phyloP scores from a whole-genome alignment of 2,329 filamentous ascomycete species.

The Colletotrichum nymphaeae region DNA sequence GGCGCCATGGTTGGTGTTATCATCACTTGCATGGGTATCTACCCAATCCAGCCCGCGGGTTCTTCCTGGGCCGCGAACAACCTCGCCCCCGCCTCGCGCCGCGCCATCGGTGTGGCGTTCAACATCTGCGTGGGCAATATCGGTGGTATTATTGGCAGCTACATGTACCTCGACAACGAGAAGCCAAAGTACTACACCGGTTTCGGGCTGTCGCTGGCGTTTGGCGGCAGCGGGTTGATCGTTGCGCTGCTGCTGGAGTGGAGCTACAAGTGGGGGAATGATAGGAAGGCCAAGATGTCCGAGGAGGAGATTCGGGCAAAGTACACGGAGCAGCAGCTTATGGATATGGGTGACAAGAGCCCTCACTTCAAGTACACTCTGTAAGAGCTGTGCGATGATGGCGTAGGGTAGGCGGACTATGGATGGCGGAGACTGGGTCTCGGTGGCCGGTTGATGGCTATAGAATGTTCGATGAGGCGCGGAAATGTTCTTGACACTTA shows the following conservation, averaged over 20 bases:
- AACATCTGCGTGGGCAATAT: conserved; percentile 52
- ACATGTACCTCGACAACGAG: conserved; percentile 50
- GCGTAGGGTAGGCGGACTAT: too few species aligned
- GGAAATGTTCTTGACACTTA: background rate
- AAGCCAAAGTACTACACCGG: conserved; percentile 48
- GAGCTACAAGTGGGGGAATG: conserved; percentile 42
- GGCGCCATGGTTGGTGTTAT: conserved; percentile 76
- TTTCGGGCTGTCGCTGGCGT: conserved; percentile 46
- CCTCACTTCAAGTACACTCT: conserved; percentile 38
- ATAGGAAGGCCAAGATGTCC: conserved; percentile 39
- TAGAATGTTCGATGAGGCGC: background rate
- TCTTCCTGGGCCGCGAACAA: conserved; percentile 79
- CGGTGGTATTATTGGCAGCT: conserved; percentile 54
- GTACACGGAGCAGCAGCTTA: conserved; percentile 37
- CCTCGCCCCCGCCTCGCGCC: conserved; percentile 55
- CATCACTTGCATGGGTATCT: conserved; percentile 76
- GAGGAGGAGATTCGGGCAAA: conserved; percentile 40
- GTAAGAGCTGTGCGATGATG: background rate
- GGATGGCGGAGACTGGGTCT: background rate
- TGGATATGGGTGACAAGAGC: conserved; percentile 37
- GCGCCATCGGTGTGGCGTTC: conserved; percentile 52
- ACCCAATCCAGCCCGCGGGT: conserved; percentile 71
- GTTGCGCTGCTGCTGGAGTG: conserved; percentile 44
- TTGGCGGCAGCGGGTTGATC: conserved; percentile 43
- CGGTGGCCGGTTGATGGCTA: background rate